phyloP scores from a whole-genome alignment of 208 protist genomes.

The Wallacemonas sp. region DNA sequence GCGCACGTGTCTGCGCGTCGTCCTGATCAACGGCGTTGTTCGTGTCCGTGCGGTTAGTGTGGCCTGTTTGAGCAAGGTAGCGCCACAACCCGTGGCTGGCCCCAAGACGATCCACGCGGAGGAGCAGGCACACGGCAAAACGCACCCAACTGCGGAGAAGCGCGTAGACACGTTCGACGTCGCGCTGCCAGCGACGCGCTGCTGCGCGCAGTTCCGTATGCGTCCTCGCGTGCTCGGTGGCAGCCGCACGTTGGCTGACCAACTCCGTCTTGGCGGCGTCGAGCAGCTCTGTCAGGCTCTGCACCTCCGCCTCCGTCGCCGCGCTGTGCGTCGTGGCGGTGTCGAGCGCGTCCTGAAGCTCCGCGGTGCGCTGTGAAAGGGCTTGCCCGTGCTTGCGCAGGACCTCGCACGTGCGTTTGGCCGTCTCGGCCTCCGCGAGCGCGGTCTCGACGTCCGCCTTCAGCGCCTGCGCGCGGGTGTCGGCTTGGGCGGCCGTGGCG shows the following conservation, averaged over 20 bases:
- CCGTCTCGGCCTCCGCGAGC: background rate
- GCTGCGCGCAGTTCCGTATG: background rate
- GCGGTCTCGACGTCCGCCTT: background rate
- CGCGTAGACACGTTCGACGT: background rate
- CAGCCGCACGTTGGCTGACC: background rate
- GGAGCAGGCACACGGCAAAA: background rate
- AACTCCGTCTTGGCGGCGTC: slow-evolving; percentile 18
- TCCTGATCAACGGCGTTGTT: too few relatives aligned
- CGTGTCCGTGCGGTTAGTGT: background rate
- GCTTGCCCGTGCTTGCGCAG: background rate
- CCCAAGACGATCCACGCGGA: background rate
- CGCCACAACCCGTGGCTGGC: background rate
- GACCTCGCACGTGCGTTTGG: slow-evolving; percentile 2
- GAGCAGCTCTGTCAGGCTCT: background rate
- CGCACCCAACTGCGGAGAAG: background rate
- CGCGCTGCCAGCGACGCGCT: background rate
- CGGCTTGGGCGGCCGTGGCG: background rate
- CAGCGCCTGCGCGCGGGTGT: background rate
- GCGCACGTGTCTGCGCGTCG: too few relatives aligned
- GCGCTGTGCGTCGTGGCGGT: background rate
- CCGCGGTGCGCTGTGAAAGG: background rate
- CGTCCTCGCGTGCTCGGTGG: slow-evolving; percentile 22
- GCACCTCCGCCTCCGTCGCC: background rate
- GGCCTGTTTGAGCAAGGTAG: background rate
- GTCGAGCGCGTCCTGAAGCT: background rate